A percentile compares a stretch with the other conserved stretches of the same genome.
Conservation (phyloP, 306 rosid genomes). For the peach (Prunus persica) region Prunus_persica_NCBIv2 NC_034012.1:7539001-7539500, state of each 20-base stretch:
- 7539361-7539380: too few relatives aligned
- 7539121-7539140: constrained; percentile 16
- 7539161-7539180: neutral
- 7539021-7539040: constrained; percentile 71
- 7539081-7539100: constrained; percentile 34
- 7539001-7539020: constrained; percentile 59
- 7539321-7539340: too few relatives aligned
- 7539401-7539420: too few relatives aligned
- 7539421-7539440: neutral
- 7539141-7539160: constrained; percentile 14
- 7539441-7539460: neutral
- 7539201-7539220: neutral
- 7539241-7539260: neutral
- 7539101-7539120: constrained; percentile 16
- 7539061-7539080: constrained; percentile 86
- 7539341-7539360: too few relatives aligned
- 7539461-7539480: too few relatives aligned
- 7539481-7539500: too few relatives aligned
- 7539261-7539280: too few relatives aligned
- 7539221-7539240: neutral
- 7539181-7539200: neutral
- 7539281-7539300: neutral
- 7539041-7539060: constrained; percentile 73
- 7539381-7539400: too few relatives aligned
- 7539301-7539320: neutral